A percentile compares a stretch with the other conserved stretches of the same genome.
Conservation (phyloP, 345 rosid genomes). For the Laguncularia racemosa region DNA sequence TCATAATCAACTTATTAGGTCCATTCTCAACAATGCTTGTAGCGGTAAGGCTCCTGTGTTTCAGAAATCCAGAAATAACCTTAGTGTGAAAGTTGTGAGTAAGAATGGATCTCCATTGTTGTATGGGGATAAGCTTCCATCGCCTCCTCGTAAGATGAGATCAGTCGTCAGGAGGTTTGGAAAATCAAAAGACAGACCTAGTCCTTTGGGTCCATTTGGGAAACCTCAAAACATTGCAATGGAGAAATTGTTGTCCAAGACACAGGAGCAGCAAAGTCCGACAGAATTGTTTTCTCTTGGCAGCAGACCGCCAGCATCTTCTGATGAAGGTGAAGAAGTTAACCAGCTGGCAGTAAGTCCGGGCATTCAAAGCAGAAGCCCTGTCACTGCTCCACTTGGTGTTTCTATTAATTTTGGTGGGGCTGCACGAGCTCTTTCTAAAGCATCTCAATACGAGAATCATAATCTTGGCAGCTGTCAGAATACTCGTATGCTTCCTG, state of each 20-base stretch:
- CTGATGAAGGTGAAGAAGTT: slow-evolving; percentile 95
- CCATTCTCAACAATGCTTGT: slow-evolving; percentile 66
- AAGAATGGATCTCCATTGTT: slow-evolving; percentile 35
- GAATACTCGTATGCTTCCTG: slow-evolving; percentile 56
- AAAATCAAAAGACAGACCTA: slow-evolving; percentile 61
- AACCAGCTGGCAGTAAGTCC: slow-evolving; percentile 77
- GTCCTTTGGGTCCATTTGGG: slow-evolving; percentile 74
- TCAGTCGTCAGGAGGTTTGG: slow-evolving; percentile 38
- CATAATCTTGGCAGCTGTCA: slow-evolving; percentile 38
- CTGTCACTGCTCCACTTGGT: slow-evolving; percentile 84
- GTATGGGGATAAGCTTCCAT: slow-evolving; percentile 45
- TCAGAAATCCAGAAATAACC: slow-evolving; percentile 23
- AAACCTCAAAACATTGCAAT: slow-evolving; percentile 56
- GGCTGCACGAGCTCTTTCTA: slow-evolving; percentile 33
- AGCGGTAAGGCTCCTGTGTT: slow-evolving; percentile 38
- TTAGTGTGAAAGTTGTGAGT: slow-evolving; percentile 20
- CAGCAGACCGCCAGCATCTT: slow-evolving; percentile 78
- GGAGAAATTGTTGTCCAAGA: slow-evolving; percentile 50
- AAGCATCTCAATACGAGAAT: slow-evolving; percentile 15
- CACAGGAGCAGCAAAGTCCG: slow-evolving; percentile 53
- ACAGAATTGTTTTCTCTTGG: slow-evolving; percentile 71
- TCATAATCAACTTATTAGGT: slow-evolving; percentile 62
- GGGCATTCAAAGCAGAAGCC: slow-evolving; percentile 64
- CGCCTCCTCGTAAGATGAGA: slow-evolving; percentile 63
- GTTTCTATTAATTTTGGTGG: slow-evolving; percentile 42